These are phyloP conservation scores for Termitomyces sp. DNA, from an alignment of 768 basidiomycete species.

Conservation along the genomic window DNA sequence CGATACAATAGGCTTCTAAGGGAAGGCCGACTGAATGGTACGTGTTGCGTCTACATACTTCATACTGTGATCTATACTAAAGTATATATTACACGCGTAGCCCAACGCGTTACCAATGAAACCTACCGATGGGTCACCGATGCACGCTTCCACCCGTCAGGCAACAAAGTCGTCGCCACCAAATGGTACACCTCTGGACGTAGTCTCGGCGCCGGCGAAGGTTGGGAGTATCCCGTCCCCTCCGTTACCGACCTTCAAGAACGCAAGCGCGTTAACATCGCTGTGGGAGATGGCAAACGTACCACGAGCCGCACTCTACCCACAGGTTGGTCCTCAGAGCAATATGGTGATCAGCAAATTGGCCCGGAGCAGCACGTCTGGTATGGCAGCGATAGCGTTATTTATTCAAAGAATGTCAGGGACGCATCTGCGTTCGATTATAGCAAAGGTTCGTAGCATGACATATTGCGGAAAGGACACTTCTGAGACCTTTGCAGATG, in stretches of 20 bases:
- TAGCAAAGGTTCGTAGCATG: constrained; percentile 51
- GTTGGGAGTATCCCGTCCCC: constrained; percentile 63
- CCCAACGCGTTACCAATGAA: constrained; percentile 62
- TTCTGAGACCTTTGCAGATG: constrained; percentile 37
- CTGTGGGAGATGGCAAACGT: constrained; percentile 1
- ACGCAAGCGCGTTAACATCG: constrained; percentile 41
- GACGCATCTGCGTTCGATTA: constrained; percentile 52
- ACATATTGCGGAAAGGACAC: neutral
- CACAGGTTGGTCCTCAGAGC: constrained; percentile 51
- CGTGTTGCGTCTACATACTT: constrained; percentile 14
- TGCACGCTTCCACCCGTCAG: constrained; percentile 67
- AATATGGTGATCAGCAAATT: constrained; percentile 68
- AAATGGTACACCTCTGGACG: constrained; percentile 72
- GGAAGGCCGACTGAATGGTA: constrained; percentile 53
- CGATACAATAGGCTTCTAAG: constrained; percentile 45
- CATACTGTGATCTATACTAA: neutral
- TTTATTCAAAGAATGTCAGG: constrained; percentile 62
- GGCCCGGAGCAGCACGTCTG: constrained; percentile 72
- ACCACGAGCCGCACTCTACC: constrained; percentile 47
- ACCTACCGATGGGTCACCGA: constrained; percentile 71
- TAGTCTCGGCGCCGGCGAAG: constrained; percentile 69
- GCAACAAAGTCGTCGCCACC: constrained; percentile 60
- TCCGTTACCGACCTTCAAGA: constrained; percentile 30
- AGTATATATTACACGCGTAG: constrained; percentile 20
- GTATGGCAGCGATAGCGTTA: constrained; percentile 49